Percentiles rank a stretch among this genome's conserved stretches.
phyloP scores from a whole-genome alignment of 78 protist genomes.

The Dictyostelium capitatum region DNA sequence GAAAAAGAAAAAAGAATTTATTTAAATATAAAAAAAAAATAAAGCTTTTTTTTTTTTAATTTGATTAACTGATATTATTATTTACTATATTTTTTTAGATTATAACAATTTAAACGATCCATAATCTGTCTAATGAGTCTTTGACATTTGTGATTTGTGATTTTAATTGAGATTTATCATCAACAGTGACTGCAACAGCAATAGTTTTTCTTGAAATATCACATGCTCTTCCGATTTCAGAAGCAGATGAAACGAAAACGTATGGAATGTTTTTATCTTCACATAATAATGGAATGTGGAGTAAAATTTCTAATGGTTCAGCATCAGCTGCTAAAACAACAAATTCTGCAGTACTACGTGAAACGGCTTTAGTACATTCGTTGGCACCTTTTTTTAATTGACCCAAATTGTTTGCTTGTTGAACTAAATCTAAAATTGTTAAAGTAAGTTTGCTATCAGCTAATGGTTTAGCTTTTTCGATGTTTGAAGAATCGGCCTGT shows the following conservation, averaged over 20 bases:
- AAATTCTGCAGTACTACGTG: constrained; percentile 96
- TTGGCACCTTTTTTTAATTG: constrained; percentile 99
- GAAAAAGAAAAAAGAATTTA: no score
- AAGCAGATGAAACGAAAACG: constrained; percentile 97
- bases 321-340: constrained; percentile 99
- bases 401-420: constrained; percentile 92
- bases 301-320: constrained; percentile 99
- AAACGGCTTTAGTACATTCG: constrained; percentile 99
- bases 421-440: constrained; percentile 95
- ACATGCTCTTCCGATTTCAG: constrained; percentile 98
- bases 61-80: no score
- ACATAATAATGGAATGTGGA: constrained; percentile 99
- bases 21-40: no score
- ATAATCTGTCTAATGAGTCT: constrained; percentile 90
- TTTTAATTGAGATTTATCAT: constrained; percentile 94
- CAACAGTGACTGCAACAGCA: constrained; percentile 92
- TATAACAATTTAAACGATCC: constrained; percentile 74
- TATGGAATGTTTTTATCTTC: constrained; percentile 99
- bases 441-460: constrained; percentile 92
- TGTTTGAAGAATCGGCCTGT: constrained; percentile 76
- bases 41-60: no score
- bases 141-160: constrained; percentile 89
- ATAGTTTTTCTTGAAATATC: constrained; percentile 98
- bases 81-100: no score
- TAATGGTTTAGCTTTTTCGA: constrained; percentile 98